Conservation (phyloP, 805 yeast genomes). For the Kluyveromyces nonfermentans region DNA sequence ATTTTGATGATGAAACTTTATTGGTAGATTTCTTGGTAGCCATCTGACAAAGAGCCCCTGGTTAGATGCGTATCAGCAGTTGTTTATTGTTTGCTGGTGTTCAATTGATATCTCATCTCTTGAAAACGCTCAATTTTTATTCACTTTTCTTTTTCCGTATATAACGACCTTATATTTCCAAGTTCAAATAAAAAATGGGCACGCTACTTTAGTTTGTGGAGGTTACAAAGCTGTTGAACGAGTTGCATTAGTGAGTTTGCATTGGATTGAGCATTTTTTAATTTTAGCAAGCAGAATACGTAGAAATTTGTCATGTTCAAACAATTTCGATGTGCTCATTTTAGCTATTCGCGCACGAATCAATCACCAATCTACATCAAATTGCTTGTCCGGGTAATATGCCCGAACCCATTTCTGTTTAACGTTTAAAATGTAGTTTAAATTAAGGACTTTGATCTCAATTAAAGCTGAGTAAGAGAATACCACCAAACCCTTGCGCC, state of each 20-base stretch:
- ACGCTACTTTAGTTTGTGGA: not conserved
- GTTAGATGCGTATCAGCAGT: not conserved
- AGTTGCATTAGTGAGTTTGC: not conserved
- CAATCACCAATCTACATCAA: too few species aligned
- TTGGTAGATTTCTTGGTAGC: constrained; percentile 4
- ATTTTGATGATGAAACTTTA: constrained; percentile 14
- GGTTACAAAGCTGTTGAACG: not conserved
- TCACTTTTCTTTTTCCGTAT: constrained; percentile 1
- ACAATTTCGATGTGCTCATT: too few species aligned
- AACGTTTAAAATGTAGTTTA: not conserved
- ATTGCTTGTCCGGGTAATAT: too few species aligned
- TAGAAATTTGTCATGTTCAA: too few species aligned
- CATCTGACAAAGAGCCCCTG: constrained; percentile 1
- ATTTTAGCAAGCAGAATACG: too few species aligned
- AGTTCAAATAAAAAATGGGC: not conserved
- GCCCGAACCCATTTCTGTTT: too few species aligned
- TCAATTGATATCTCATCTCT: constrained; percentile 1
- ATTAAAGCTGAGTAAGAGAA: not conserved
- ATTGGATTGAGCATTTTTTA: not conserved
- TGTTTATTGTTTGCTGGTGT: too few species aligned
- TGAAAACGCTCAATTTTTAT: not conserved
- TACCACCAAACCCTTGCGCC: not conserved
- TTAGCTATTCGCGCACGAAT: too few species aligned
- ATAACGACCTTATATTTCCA: not conserved
- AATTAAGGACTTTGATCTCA: not conserved